Base-by-base conservation (phyloP, 164 flowering plant species). In the Cinnamomum micranthum region DNA sequence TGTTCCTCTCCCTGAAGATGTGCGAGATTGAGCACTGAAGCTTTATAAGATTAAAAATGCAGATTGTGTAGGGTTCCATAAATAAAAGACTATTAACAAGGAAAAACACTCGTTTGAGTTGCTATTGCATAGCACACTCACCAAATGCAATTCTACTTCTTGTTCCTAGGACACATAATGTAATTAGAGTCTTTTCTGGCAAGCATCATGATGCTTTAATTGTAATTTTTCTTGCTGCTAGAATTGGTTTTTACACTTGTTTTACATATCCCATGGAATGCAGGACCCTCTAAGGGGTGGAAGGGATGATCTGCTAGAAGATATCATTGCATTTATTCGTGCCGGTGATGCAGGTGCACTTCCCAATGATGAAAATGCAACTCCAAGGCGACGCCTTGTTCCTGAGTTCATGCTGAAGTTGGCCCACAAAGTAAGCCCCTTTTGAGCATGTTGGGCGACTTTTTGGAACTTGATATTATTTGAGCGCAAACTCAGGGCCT, bases 261-360 rank as follows among this genome's bases (percentile, higher is more conserved):
- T 14, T 28, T 28, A 28, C 28, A 35, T 17, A 12, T 65, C 11
- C 47, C 28, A 28, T 65, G 27, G 15, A 25, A 27, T 81, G 80
- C 83, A 93, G 99, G 99, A 95, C 86, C 99, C 99, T 60, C 71
- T 95, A 78, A 87, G 99, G 82, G 98, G 99, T 68, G 99, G 98
- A 23, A 82, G 70, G 65, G 98, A 95, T 76, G 86, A 88, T 50
- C 67, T 95, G 82, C 87, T 92, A 55, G 90, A 90, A 23, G 87
- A 90, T 79, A 65, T 93, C 35, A 79, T 90, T 74, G 76, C 85
- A 24, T 77, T 77, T 22, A 86, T 95, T 80, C 96, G 89, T 77
- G 89, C 86, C 9, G 84, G 77, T 60, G 95, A 92, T 58, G 27
- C 74, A 58, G 89, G 80, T 51, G 90, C 91, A 64, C 85, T 81